phyloP scores from a whole-genome alignment of 306 rosid genomes.

The Dryas octopetala region DNA sequence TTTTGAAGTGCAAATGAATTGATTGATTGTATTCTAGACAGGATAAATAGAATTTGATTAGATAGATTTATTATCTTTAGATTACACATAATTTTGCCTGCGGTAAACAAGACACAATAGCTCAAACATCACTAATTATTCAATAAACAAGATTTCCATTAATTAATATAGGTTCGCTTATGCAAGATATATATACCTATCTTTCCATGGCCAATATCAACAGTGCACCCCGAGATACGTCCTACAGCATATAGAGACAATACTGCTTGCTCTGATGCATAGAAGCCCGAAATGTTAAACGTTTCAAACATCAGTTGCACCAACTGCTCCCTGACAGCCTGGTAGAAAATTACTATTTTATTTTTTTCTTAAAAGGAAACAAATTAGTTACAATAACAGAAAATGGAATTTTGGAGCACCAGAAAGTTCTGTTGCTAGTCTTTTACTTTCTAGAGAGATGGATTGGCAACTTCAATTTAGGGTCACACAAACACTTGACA shows the following conservation, averaged over 20 bases:
- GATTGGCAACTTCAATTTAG: not conserved
- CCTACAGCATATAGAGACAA: slow-evolving; percentile 91
- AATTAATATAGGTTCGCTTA: slow-evolving; percentile 18
- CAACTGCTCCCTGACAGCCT: slow-evolving; percentile 93
- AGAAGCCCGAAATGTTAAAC: slow-evolving; percentile 95
- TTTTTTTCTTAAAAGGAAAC: slow-evolving; percentile 13
- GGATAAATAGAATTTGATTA: not conserved
- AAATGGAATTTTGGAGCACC: not conserved
- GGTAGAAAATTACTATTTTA: slow-evolving; percentile 25
- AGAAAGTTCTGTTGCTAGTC: not conserved
- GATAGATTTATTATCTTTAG: not conserved
- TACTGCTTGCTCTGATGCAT: slow-evolving; percentile 98
- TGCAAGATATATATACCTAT: slow-evolving; percentile 53
- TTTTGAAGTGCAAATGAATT: not conserved
- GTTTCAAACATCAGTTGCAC: slow-evolving; percentile 98
- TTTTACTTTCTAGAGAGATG: not conserved
- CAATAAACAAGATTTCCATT: not conserved
- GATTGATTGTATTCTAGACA: not conserved
- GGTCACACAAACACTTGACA: not conserved
- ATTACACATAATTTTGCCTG: not conserved
- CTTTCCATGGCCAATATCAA: slow-evolving; percentile 97
- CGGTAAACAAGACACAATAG: not conserved
- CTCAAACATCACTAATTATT: not conserved
- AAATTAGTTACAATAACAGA: not conserved
- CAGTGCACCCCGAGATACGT: slow-evolving; percentile 95